Evolutionary conservation across 1,139 yeast genomes (phyloP).

Genomic region (Nadsonia starkeyi-henricii): DNA sequence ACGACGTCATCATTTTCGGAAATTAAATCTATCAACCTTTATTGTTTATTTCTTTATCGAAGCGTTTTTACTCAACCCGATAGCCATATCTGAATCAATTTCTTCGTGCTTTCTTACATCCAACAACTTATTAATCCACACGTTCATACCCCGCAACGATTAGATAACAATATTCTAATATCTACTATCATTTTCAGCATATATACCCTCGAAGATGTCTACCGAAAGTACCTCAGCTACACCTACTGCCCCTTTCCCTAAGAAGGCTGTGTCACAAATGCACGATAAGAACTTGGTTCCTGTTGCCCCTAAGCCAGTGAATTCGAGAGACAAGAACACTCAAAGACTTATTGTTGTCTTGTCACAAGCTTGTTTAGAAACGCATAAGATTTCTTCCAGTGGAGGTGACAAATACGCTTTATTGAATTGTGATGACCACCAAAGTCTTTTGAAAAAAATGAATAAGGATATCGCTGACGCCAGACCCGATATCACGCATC

Average conservation of each 20-base stretch:
- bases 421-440: slow-evolving; percentile 95
- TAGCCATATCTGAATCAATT: no score
- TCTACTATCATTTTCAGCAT: no score
- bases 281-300: slow-evolving; percentile 52
- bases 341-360: slow-evolving; percentile 82
- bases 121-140: background rate
- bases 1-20: no score
- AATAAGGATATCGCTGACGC: slow-evolving; percentile 97
- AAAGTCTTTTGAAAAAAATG: slow-evolving; percentile 87
- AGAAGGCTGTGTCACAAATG: slow-evolving; percentile 7
- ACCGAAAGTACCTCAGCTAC: slow-evolving; percentile 2
- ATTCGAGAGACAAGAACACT: slow-evolving; percentile 69
- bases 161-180: no score
- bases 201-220: slow-evolving; percentile 1
- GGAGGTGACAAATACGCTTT: slow-evolving; percentile 89
- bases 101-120: no score
- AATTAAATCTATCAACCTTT: no score
- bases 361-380: slow-evolving; percentile 89
- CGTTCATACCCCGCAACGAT: background rate
- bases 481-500: slow-evolving; percentile 93
- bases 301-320: slow-evolving; percentile 65
- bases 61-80: no score
- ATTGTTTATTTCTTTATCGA: no score
- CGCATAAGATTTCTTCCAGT: slow-evolving; percentile 72
- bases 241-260: slow-evolving; percentile 7